Conservation (phyloP, 495 filamentous ascomycete species). For the Talaromyces thailandensis region DNA sequence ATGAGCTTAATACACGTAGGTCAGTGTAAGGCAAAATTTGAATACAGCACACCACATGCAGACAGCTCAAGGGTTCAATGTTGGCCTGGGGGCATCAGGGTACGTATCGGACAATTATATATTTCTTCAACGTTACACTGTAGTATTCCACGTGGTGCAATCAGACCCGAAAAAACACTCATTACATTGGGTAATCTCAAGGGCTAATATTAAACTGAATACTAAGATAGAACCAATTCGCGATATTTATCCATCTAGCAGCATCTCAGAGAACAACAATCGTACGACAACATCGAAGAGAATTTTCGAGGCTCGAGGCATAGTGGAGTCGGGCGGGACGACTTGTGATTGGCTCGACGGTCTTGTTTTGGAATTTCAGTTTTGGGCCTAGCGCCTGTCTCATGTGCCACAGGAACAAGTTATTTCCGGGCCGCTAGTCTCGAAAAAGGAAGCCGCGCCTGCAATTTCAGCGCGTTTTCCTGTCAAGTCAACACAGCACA, state of each 20-base stretch:
- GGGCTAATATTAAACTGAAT: neutral
- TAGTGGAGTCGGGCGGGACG: neutral
- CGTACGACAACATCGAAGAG: no score
- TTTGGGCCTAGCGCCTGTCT: neutral
- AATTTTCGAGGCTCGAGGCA: neutral
- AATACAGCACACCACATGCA: no score
- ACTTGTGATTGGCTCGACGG: neutral
- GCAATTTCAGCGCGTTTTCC: conserved; percentile 3
- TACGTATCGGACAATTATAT: neutral
- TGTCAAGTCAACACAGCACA: neutral
- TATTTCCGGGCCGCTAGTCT: neutral
- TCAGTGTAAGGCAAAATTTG: no score
- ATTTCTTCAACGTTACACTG: no score
- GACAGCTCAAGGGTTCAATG: no score
- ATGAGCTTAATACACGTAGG: no score
- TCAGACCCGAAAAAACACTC: neutral
- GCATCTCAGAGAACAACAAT: neutral
- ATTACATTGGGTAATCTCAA: neutral
- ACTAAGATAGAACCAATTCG: neutral
- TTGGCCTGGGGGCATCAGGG: no score
- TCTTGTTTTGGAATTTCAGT: conserved; percentile 2
- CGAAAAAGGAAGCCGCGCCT: conserved; percentile 1
- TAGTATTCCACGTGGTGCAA: neutral
- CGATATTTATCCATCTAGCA: neutral
- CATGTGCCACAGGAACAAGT: conserved; percentile 3